Conservation (phyloP, 441 rosid genomes). For the Raphanus hybrid region DNA sequence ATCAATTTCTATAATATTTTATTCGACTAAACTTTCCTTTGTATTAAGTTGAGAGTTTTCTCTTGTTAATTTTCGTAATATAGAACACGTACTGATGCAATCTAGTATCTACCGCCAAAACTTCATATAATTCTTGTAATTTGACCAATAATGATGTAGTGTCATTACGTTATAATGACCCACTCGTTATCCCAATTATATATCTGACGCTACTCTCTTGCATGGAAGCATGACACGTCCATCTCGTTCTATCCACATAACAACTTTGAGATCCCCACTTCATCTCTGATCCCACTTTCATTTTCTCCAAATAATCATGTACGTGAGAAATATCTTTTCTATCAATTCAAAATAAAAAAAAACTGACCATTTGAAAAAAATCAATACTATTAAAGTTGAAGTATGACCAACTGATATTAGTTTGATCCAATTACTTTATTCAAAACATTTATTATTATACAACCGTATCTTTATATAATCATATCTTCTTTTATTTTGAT, state of each 20-base stretch:
- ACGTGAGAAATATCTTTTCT: neutral
- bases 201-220: neutral
- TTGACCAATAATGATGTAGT: neutral
- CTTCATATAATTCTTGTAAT: neutral
- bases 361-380: too few species aligned
- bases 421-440: too few species aligned
- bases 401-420: too few species aligned
- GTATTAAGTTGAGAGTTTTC: neutral
- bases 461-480: too few species aligned
- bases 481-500: too few species aligned
- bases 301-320: neutral
- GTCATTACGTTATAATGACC: neutral
- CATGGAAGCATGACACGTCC: conserved; percentile 17
- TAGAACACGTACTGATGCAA: neutral
- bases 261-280: conserved; percentile 21
- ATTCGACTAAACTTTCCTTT: neutral
- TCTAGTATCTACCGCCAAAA: neutral
- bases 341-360: neutral
- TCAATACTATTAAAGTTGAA: too few species aligned
- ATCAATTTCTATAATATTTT: neutral
- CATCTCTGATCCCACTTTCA: neutral
- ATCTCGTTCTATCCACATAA: conserved; percentile 18
- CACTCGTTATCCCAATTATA: conserved; percentile 2
- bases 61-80: neutral
- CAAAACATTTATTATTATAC: too few species aligned